A percentile compares a stretch with the other conserved stretches of the same genome.
Conservation (phyloP, 176 grass and related monocot genomes). For the Areca catechu region DNA sequence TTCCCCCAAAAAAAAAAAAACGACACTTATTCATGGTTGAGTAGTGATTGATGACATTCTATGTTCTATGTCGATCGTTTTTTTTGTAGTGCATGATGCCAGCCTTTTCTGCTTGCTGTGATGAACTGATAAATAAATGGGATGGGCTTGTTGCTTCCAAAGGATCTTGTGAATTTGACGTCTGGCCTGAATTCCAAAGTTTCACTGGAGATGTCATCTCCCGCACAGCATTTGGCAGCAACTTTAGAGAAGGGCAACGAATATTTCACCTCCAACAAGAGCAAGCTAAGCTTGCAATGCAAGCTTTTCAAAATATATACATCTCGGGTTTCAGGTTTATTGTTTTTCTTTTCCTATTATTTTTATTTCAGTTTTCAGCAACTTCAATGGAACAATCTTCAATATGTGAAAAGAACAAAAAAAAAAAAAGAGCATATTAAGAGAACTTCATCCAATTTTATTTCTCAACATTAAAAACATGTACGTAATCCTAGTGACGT, state of each 20-base stretch:
- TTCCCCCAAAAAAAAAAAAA: no score
- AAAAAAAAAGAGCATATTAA: no score
- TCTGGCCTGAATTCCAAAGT: conserved; percentile 38
- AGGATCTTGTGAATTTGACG: conserved; percentile 34
- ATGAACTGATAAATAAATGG: conserved; percentile 48
- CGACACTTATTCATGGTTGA: neutral
- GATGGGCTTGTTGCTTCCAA: conserved; percentile 21
- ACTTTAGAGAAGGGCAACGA: conserved; percentile 41
- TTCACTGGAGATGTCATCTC: conserved; percentile 74
- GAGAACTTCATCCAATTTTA: no score
- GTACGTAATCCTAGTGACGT: no score
- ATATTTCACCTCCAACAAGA: conserved; percentile 53
- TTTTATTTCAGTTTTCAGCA: neutral
- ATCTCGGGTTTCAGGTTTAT: conserved; percentile 42
- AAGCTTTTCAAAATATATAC: conserved; percentile 6
- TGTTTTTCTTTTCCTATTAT: conserved; percentile 3
- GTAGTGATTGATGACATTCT: neutral
- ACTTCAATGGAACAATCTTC: no score
- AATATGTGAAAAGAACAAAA: no score
- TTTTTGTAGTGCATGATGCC: conserved; percentile 51
- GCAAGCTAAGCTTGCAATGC: conserved; percentile 15
- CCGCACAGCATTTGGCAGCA: conserved; percentile 57
- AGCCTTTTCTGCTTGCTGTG: conserved; percentile 44
- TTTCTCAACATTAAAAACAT: no score
- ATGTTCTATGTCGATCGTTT: neutral